These are phyloP conservation scores for Lactifluus pinguis DNA, from an alignment of 768 basidiomycete species.

Conservation along the genomic window DNA sequence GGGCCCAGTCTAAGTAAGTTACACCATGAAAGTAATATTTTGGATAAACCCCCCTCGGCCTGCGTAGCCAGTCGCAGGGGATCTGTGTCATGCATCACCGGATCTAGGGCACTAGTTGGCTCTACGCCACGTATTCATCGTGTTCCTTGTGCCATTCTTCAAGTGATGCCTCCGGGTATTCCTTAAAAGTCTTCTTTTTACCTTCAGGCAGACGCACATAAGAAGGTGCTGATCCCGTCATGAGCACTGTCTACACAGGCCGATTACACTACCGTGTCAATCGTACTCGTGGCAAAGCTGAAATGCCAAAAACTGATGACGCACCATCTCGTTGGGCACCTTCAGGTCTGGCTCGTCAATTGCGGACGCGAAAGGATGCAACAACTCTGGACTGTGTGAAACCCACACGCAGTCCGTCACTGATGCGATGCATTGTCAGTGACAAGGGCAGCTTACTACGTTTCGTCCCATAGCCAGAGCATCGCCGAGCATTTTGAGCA, in stretches of 20 bases:
- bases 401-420: background rate
- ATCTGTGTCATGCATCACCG: background rate
- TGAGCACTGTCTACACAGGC: background rate
- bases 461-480: conserved; percentile 55
- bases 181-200: conserved; percentile 36
- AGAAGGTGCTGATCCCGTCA: conserved; percentile 39
- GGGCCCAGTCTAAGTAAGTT: too few relatives aligned
- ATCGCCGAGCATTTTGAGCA: conserved; percentile 56
- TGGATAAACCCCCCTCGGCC: too few relatives aligned
- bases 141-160: conserved; percentile 56
- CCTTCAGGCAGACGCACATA: conserved; percentile 60
- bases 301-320: conserved; percentile 9
- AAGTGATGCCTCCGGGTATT: conserved; percentile 38
- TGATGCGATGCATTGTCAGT: background rate
- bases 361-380: conserved; percentile 62
- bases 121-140: conserved; percentile 29
- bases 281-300: background rate
- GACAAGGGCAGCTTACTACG: conserved; percentile 34
- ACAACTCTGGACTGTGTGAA: conserved; percentile 43
- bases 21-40: too few relatives aligned
- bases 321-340: conserved; percentile 41
- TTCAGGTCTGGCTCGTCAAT: conserved; percentile 55
- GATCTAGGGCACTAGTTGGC: background rate
- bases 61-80: background rate
- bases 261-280: background rate